A percentile compares a stretch with the other conserved stretches of the same genome.
These are phyloP conservation scores for Bremia lactucae DNA, from an alignment of 352 stramenopile genomes.

Conservation along the genomic window DNA sequence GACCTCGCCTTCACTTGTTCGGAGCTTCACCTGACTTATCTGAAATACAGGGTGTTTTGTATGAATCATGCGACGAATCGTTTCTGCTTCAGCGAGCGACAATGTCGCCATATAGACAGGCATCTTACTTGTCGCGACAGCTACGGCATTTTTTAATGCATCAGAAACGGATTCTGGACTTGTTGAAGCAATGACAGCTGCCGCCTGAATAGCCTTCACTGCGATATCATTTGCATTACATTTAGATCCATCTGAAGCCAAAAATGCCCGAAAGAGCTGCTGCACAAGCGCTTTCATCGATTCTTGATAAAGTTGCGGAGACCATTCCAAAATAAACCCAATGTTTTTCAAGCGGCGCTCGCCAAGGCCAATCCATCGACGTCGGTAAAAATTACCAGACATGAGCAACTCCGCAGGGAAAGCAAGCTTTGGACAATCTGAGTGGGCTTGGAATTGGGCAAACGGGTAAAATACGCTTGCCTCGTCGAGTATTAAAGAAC, in stretches of 20 bases:
- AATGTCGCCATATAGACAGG: slow-evolving; percentile 90
- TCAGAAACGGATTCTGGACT: slow-evolving; percentile 16
- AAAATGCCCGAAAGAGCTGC: slow-evolving; percentile 47
- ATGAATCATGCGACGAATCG: slow-evolving; percentile 93
- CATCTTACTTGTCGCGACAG: slow-evolving; percentile 19
- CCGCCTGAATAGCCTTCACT: slow-evolving; percentile 37
- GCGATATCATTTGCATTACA: slow-evolving; percentile 54
- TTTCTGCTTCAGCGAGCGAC: slow-evolving; percentile 95
- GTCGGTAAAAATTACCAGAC: slow-evolving; percentile 85
- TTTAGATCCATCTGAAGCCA: slow-evolving; percentile 15
- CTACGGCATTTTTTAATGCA: slow-evolving; percentile 35
- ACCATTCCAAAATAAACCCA: slow-evolving; percentile 82
- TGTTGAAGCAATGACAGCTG: slow-evolving; percentile 19
- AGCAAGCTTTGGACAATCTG: slow-evolving; percentile 55
- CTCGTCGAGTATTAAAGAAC: slow-evolving; percentile 28
- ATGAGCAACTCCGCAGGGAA: slow-evolving; percentile 65
- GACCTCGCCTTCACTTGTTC: slow-evolving; percentile 70
- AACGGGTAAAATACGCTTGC: slow-evolving; percentile 74
- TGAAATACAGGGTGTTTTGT: slow-evolving; percentile 70
- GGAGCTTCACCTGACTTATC: slow-evolving; percentile 54
- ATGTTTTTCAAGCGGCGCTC: slow-evolving; percentile 85
- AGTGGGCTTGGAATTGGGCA: slow-evolving; percentile 59
- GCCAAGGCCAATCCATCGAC: slow-evolving; percentile 78
- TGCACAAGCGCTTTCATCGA: slow-evolving; percentile 58
- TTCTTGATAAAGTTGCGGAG: slow-evolving; percentile 59